Evolutionary conservation across 2,329 filamentous ascomycete genomes (phyloP), one percentile per base, ranked within the genome.

Genomic region (Tolypocladium pustulatum): DNA sequence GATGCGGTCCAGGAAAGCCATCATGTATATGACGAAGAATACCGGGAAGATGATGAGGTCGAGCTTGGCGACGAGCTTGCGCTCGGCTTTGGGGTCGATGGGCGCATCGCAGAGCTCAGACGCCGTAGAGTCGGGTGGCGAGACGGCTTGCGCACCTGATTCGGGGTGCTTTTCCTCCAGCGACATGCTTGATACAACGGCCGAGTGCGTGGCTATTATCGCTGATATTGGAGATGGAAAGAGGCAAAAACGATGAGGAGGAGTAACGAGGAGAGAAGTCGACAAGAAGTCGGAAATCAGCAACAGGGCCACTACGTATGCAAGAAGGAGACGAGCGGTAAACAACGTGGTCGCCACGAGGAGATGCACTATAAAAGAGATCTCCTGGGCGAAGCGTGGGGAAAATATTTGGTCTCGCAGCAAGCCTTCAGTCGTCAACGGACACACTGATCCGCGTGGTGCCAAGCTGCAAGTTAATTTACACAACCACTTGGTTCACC

Each of bases 1-100:
- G 62, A 71, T 75, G 38, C 76, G 72, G 54, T 78, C 75, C 25
- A 78, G 65, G 58, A 76, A 76, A 9, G 73, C 73, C 66, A 77
- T 69, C 59, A 73, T 68, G 62, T 75, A 76, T 54, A 77, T 67
- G 56, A 76, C 49, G 55, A 74, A 75, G 25, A 77, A 68, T 36
- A 73, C 68, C 1, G 76, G 75, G 52, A 71, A 73, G 57, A 78
- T 68, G 59, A 68, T 67, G 4, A 74, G 61, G 61, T 78, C 75
- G 37, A 76, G 70, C 67, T 77, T 78, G 60, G 64, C 64, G 17
- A 76, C 59, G 2, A 78, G 68, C 51, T 64, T 69, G 15, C 66
- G 65, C 65, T 75, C 74, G 36, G 69, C 70, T 46, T 61, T 60
- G 54, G 65, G 63, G 57, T 75, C 69, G 40, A 73, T 70, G 32